phyloP scores from a whole-genome alignment of 2,329 filamentous ascomycete genomes.

The Podosphaera fusca region DNA sequence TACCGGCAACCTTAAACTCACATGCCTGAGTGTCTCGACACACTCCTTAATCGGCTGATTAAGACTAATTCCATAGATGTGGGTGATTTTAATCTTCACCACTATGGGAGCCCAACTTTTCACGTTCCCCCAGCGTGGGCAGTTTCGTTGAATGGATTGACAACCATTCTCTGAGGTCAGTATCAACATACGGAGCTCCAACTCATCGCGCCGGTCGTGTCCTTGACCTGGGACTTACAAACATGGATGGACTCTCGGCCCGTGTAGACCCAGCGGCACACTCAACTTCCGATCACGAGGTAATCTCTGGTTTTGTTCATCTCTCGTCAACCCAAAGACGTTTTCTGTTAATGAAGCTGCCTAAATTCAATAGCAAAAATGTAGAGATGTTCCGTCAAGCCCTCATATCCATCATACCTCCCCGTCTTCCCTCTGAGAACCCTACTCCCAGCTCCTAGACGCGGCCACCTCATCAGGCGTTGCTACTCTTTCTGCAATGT shows the following conservation, averaged over 20 bases:
- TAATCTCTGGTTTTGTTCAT: not conserved
- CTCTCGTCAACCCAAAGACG: not conserved
- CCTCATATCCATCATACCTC: not conserved
- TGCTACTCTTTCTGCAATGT: not conserved
- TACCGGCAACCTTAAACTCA: not conserved
- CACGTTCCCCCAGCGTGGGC: not conserved
- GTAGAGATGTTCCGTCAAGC: no score
- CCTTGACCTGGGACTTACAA: not conserved
- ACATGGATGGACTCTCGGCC: not conserved
- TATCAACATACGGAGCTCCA: no score
- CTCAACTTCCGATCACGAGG: not conserved
- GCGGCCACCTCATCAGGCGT: not conserved
- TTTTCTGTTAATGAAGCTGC: not conserved
- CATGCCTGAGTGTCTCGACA: not conserved
- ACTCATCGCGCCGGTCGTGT: not conserved
- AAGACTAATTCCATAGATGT: not conserved
- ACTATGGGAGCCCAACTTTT: not conserved
- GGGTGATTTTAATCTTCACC: not conserved
- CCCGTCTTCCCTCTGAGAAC: not conserved
- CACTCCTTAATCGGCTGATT: not conserved
- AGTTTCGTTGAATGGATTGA: not conserved
- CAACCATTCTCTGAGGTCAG: no score
- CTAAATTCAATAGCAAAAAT: no score
- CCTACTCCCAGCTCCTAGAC: not conserved
- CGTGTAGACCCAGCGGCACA: not conserved